These are phyloP conservation scores for Phoma sp. DNA, from an alignment of 2,329 filamentous ascomycete species.

Conservation along the genomic window DNA sequence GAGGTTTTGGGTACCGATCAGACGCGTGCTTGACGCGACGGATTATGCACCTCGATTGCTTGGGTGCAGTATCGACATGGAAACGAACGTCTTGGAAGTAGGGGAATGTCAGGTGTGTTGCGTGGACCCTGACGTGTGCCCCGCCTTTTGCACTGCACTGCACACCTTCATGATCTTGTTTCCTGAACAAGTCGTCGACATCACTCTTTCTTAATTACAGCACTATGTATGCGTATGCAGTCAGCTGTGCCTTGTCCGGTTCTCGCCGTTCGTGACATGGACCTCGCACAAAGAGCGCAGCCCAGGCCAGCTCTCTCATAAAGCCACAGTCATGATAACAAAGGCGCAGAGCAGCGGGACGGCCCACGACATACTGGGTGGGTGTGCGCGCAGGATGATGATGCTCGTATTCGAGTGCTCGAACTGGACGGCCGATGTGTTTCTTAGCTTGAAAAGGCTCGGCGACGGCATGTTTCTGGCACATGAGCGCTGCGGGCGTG, in stretches of 20 bases:
- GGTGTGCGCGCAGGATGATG: constrained; percentile 1
- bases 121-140: constrained; percentile 13
- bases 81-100: no score
- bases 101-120: not conserved
- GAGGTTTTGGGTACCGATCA: constrained; percentile 1
- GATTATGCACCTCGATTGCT: not conserved
- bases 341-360: constrained; percentile 10
- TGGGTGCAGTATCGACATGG: not conserved
- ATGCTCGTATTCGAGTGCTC: not conserved
- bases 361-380: constrained; percentile 1
- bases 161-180: constrained; percentile 5
- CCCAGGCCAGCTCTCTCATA: not conserved
- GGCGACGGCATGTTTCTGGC: constrained; percentile 11
- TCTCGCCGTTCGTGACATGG: not conserved
- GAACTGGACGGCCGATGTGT: constrained; percentile 14
- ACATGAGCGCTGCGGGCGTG: constrained; percentile 22
- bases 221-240: not conserved
- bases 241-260: constrained; percentile 3
- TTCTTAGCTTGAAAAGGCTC: not conserved
- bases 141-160: constrained; percentile 4
- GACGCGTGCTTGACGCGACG: not conserved
- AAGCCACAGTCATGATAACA: not conserved
- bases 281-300: not conserved
- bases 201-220: constrained; percentile 2
- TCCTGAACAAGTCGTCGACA: constrained; percentile 4